Evolutionary conservation across 768 basidiomycete genomes (phyloP), one percentile per base, ranked within the genome.

Genomic region (Auriscalpium microsporum): DNA sequence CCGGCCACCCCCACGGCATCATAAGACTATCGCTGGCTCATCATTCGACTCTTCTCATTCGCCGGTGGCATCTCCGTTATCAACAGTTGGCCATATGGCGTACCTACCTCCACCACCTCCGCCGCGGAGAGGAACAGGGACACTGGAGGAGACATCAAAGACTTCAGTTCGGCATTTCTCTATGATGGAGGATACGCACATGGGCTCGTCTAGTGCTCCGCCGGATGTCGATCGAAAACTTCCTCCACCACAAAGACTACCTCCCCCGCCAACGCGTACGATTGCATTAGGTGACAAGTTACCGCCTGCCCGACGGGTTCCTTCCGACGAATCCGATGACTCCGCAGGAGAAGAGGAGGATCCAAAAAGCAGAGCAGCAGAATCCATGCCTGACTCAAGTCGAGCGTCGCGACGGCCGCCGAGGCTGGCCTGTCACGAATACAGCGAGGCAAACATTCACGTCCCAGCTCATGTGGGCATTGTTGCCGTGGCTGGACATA

Each of bases 201-300:
- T 42, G 11, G 17, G 52, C 17, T 54, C 48, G 36, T 34, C 51
- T 4, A n/a, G 52, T 6, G 17, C 50, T 9, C 38, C 58, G 4
- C 51, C 61, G 16, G 53, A 48, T 6, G 40, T 48, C 4, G 67
- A 67, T 47, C 65, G 67, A 13, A 69, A 66, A 55, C 45, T 56
- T 8, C 65, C 64, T 54, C 45, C 58, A 9, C 64, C 63, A n/a
- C 64, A 64, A 10, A 42, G 52, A 19, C 77, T 84, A 21, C 86
- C 80, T 0, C 89, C 89, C 0, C 89, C 89, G 0, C 89, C 89
- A 0, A 86, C 82, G 0, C 84, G 89, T 6, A 84, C 73, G 0
- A 89, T 90, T 46, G 86, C 72, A 1, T 72, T 78, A 0, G 84
- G 86, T 0, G 84, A 84, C 60, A 87, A 81, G 61, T 74, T 89